Percentiles rank a stretch among this genome's conserved stretches.
Conservation (phyloP, 768 basidiomycete species). For the Glaciozyma antarctica region DNA sequence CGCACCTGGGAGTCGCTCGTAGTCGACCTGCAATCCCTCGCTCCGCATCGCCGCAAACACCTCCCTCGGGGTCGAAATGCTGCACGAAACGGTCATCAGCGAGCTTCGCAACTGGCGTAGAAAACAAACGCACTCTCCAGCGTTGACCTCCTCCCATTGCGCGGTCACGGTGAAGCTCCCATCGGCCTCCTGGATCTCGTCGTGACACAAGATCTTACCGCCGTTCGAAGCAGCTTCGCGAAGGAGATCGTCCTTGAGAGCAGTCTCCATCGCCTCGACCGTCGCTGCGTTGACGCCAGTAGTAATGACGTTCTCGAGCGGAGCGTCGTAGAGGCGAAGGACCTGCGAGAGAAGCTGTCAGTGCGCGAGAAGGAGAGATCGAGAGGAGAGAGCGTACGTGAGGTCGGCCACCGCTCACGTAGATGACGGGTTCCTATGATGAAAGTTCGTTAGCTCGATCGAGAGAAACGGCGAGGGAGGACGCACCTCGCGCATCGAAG, state of each 20-base stretch:
- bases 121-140: slow-evolving; percentile 18
- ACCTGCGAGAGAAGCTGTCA: slow-evolving; percentile 56
- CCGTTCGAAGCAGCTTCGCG: slow-evolving; percentile 54
- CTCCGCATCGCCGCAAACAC: slow-evolving; percentile 34
- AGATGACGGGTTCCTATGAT: slow-evolving; percentile 51
- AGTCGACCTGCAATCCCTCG: slow-evolving; percentile 64
- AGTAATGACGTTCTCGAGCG: slow-evolving; percentile 93
- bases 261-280: slow-evolving; percentile 57
- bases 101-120: not conserved
- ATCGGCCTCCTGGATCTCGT: slow-evolving; percentile 87
- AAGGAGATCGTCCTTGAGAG: slow-evolving; percentile 77
- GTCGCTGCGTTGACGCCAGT: slow-evolving; percentile 84
- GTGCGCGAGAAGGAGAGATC: not conserved
- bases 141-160: slow-evolving; percentile 76
- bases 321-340: slow-evolving; percentile 71
- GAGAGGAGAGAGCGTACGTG: slow-evolving; percentile 12
- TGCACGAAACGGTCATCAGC: slow-evolving; percentile 44
- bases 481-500: slow-evolving; percentile 57
- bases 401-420: slow-evolving; percentile 53
- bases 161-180: slow-evolving; percentile 85
- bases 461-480: not conserved
- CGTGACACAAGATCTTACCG: slow-evolving; percentile 81
- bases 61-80: slow-evolving; percentile 67
- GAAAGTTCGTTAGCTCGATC: not conserved
- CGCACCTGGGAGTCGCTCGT: slow-evolving; percentile 21